Evolutionary conservation across 2,329 filamentous ascomycete genomes (phyloP).

Genomic region (Blumeria hordei): DNA sequence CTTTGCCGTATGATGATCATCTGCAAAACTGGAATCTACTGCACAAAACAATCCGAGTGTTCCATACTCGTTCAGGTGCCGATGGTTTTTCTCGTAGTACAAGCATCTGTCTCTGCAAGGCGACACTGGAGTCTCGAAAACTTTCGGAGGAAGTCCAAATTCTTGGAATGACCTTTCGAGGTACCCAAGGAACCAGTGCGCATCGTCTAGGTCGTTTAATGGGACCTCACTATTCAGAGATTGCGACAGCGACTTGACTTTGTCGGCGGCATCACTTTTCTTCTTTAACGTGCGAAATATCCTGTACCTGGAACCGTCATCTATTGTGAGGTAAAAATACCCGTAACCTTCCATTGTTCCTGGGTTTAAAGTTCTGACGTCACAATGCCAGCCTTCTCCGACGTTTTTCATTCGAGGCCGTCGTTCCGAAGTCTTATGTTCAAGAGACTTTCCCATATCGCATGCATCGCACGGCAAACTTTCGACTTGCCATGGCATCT

Average conservation of each 20-base stretch:
- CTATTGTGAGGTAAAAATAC: background rate
- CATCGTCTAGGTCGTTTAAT: background rate
- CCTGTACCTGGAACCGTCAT: background rate
- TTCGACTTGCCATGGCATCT: background rate
- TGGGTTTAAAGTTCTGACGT: background rate
- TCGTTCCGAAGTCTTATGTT: background rate
- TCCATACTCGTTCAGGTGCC: background rate
- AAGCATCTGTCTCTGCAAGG: background rate
- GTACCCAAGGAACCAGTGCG: background rate
- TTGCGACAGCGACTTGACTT: background rate
- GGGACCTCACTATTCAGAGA: background rate
- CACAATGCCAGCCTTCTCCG: background rate
- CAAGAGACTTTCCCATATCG: background rate
- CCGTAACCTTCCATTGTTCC: background rate
- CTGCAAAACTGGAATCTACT: background rate
- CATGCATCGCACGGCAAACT: background rate
- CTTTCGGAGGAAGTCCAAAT: background rate
- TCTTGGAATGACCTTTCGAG: background rate
- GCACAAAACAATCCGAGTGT: background rate
- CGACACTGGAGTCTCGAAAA: background rate
- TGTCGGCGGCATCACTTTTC: background rate
- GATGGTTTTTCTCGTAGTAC: background rate
- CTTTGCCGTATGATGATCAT: background rate
- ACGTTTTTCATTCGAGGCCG: background rate
- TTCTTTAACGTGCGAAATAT: background rate